Conservation (phyloP, 192 early-diverging fungal species). For the Coemansia sp. region DNA sequence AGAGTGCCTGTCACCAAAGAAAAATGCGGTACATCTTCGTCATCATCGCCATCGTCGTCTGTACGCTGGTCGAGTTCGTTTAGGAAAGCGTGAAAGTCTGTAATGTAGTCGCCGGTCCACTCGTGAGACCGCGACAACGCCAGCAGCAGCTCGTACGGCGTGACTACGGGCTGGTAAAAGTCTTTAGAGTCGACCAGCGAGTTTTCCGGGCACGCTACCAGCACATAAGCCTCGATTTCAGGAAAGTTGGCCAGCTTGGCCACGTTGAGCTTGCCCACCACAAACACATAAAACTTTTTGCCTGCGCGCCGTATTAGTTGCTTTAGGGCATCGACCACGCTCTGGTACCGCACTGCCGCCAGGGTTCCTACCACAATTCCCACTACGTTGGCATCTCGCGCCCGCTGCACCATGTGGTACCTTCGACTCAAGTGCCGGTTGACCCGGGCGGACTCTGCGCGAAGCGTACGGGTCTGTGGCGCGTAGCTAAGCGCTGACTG, state of each 20-base stretch:
- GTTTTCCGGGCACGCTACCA: slow-evolving; percentile 95
- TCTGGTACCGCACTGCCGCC: slow-evolving; percentile 86
- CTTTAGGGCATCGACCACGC: slow-evolving; percentile 81
- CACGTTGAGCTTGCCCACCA: slow-evolving; percentile 92
- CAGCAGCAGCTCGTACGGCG: slow-evolving; percentile 87
- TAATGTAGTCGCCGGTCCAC: slow-evolving; percentile 74
- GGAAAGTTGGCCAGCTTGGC: slow-evolving; percentile 97
- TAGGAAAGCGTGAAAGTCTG: slow-evolving; percentile 65
- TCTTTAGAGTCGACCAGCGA: slow-evolving; percentile 87
- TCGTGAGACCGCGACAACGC: slow-evolving; percentile 60
- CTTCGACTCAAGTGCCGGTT: slow-evolving; percentile 64
- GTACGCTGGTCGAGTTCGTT: slow-evolving; percentile 18
- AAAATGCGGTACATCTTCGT: slow-evolving; percentile 78
- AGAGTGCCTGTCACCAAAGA: slow-evolving; percentile 85
- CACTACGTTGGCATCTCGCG: slow-evolving; percentile 61
- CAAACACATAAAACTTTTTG: slow-evolving; percentile 83
- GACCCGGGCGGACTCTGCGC: slow-evolving; percentile 59
- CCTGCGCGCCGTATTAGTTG: slow-evolving; percentile 66
- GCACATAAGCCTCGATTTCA: slow-evolving; percentile 90
- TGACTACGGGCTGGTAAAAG: slow-evolving; percentile 90
- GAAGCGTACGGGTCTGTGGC: slow-evolving; percentile 57
- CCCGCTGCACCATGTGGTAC: slow-evolving; percentile 87
- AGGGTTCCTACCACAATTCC: slow-evolving; percentile 90
- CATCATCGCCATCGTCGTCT: slow-evolving; percentile 36
- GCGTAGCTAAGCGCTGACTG: slow-evolving; percentile 66